These are phyloP conservation scores for Hyparrhenia diplandra DNA, from an alignment of 176 grass and related monocot species.

Conservation along the genomic window DNA sequence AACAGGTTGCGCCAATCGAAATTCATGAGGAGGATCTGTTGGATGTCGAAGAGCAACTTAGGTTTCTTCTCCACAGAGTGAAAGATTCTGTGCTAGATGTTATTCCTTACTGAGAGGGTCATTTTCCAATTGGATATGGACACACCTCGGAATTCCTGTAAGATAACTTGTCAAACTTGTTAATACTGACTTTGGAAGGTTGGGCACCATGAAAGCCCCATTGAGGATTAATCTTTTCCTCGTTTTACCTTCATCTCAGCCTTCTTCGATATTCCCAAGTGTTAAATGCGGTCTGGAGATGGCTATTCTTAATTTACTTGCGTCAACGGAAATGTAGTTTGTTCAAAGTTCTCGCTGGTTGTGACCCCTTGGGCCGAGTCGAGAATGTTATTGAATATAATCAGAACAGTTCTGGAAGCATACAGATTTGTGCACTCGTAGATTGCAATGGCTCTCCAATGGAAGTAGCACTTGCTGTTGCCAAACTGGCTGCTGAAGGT, in stretches of 20 bases:
- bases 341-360: constrained; percentile 57
- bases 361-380: constrained; percentile 17
- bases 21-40: constrained; percentile 82
- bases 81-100: constrained; percentile 63
- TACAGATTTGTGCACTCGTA: constrained; percentile 80
- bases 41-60: constrained; percentile 91
- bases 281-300: constrained; percentile 91
- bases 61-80: constrained; percentile 68
- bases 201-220: background rate
- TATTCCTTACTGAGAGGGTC: constrained; percentile 87
- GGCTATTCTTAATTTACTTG: constrained; percentile 91
- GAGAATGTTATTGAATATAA: constrained; percentile 27
- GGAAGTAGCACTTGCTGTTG: constrained; percentile 72
- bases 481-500: constrained; percentile 69
- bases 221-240: background rate
- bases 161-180: constrained; percentile 34
- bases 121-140: constrained; percentile 97
- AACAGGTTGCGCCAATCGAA: constrained; percentile 94
- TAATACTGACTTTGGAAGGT: constrained; percentile 1
- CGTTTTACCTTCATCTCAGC: constrained; percentile 39
- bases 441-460: constrained; percentile 65
- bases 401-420: constrained; percentile 39
- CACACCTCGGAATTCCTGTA: constrained; percentile 68
- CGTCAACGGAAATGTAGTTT: constrained; percentile 40
- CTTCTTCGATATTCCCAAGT: constrained; percentile 85